A percentile compares a stretch with the other conserved stretches of the same genome.
Evolutionary conservation across 345 rosid genomes (phyloP).

Genomic region (Anastatica hierochuntica): DNA sequence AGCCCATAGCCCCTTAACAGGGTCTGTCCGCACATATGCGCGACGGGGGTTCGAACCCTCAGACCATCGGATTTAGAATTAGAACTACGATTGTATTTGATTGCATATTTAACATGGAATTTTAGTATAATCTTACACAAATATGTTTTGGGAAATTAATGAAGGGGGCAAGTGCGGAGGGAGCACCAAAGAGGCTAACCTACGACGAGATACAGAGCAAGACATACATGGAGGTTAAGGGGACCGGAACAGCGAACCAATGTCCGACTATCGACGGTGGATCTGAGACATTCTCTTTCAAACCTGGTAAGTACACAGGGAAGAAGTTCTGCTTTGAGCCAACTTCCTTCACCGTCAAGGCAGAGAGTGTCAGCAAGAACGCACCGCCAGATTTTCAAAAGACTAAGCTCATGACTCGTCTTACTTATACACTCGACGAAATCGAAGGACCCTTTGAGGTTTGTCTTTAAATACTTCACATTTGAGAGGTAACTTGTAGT

Average conservation of each 20-base stretch:
- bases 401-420: slow-evolving; percentile 95
- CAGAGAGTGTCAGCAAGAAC: slow-evolving; percentile 71
- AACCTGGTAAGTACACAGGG: slow-evolving; percentile 72
- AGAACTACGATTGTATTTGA: too few relatives aligned
- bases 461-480: neutral
- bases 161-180: slow-evolving; percentile 88
- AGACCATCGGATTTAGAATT: too few relatives aligned
- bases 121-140: too few relatives aligned
- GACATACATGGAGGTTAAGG: slow-evolving; percentile 91
- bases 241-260: slow-evolving; percentile 88
- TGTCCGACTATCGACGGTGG: slow-evolving; percentile 86
- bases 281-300: slow-evolving; percentile 56
- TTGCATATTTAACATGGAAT: too few relatives aligned
- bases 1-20: too few relatives aligned
- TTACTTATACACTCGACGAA: slow-evolving; percentile 92
- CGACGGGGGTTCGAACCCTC: too few relatives aligned
- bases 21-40: too few relatives aligned
- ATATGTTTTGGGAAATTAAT: too few relatives aligned
- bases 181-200: slow-evolving; percentile 81
- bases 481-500: too few relatives aligned
- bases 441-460: slow-evolving; percentile 95
- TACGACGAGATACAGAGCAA: slow-evolving; percentile 93
- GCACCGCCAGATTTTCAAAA: slow-evolving; percentile 79
- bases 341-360: slow-evolving; percentile 98
- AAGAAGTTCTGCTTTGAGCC: slow-evolving; percentile 91